phyloP scores from a whole-genome alignment of 352 stramenopile species.

The Globisporangium nodosum region DNA sequence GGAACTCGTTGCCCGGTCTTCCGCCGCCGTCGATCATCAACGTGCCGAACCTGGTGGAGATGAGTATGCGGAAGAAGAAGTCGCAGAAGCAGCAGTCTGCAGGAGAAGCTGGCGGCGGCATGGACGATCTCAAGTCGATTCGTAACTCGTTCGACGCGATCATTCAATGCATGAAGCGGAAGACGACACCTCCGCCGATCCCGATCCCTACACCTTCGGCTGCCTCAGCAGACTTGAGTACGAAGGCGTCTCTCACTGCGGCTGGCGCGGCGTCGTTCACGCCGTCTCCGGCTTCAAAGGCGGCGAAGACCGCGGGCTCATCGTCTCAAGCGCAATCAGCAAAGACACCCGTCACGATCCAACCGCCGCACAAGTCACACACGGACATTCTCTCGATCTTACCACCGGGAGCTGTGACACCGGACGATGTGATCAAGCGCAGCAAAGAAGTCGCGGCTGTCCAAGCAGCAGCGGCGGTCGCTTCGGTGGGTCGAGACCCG shows the following conservation, averaged over 20 bases:
- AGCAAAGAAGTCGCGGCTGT: slow-evolving; percentile 79
- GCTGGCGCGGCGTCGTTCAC: slow-evolving; percentile 10
- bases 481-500: slow-evolving; percentile 39
- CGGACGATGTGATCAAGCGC: slow-evolving; percentile 84
- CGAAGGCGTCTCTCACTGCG: slow-evolving; percentile 12
- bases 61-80: slow-evolving; percentile 50
- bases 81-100: slow-evolving; percentile 20
- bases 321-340: slow-evolving; percentile 4
- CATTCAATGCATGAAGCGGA: slow-evolving; percentile 84
- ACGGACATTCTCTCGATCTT: slow-evolving; percentile 66
- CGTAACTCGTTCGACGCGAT: slow-evolving; percentile 77
- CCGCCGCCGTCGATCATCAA: slow-evolving; percentile 59
- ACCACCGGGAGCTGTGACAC: slow-evolving; percentile 37
- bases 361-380: slow-evolving; percentile 74
- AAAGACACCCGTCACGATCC: slow-evolving; percentile 25
- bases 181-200: slow-evolving; percentile 65
- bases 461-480: slow-evolving; percentile 63
- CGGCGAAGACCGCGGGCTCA: background rate
- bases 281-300: slow-evolving; percentile 11
- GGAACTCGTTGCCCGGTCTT: slow-evolving; percentile 51
- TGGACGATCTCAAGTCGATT: slow-evolving; percentile 77
- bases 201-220: slow-evolving; percentile 35
- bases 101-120: slow-evolving; percentile 15
- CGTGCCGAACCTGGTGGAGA: slow-evolving; percentile 40
- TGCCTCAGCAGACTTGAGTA: slow-evolving; percentile 9